Evolutionary conservation across 2,329 filamentous ascomycete species (phyloP).

Genomic region (Diaporthe velutina): DNA sequence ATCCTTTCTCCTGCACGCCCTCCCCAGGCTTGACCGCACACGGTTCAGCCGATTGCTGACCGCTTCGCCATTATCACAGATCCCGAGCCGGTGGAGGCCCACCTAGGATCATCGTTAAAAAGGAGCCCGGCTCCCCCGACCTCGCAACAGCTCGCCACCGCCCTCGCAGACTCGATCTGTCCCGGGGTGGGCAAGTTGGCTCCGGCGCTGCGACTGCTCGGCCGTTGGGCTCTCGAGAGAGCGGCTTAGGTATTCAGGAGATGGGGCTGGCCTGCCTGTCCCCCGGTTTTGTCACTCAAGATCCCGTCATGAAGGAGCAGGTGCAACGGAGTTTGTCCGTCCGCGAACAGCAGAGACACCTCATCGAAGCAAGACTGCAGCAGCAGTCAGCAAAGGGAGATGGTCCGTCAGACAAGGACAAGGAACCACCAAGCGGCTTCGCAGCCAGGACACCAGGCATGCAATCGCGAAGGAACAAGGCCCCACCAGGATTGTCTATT

Average conservation of each 20-base stretch:
- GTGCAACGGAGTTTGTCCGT: constrained; percentile 94
- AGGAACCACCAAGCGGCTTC: constrained; percentile 59
- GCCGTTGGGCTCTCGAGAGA: constrained; percentile 82
- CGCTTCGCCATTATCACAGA: constrained; percentile 47
- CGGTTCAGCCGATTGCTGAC: constrained; percentile 42
- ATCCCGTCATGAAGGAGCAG: constrained; percentile 96
- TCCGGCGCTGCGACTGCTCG: constrained; percentile 72
- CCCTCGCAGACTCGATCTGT: constrained; percentile 83
- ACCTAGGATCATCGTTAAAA: constrained; percentile 94
- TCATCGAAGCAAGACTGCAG: constrained; percentile 92
- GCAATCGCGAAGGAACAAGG: constrained; percentile 80
- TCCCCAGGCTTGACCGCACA: constrained; percentile 40
- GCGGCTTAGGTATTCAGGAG: constrained; percentile 83
- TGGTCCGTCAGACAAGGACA: constrained; percentile 70
- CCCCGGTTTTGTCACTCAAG: constrained; percentile 94
- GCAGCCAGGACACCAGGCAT: constrained; percentile 80
- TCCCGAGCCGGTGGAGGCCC: constrained; percentile 66
- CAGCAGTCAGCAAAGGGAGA: constrained; percentile 87
- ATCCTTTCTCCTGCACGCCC: constrained; percentile 22
- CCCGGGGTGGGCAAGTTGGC: constrained; percentile 68
- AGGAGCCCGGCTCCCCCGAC: constrained; percentile 78
- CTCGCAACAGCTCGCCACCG: constrained; percentile 80
- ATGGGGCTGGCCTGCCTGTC: constrained; percentile 95
- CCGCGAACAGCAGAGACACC: constrained; percentile 91
- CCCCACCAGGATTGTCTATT: constrained; percentile 91